These are phyloP conservation scores for Jasminum sambac DNA, from an alignment of 257 asterid species.

Conservation along the genomic window DNA sequence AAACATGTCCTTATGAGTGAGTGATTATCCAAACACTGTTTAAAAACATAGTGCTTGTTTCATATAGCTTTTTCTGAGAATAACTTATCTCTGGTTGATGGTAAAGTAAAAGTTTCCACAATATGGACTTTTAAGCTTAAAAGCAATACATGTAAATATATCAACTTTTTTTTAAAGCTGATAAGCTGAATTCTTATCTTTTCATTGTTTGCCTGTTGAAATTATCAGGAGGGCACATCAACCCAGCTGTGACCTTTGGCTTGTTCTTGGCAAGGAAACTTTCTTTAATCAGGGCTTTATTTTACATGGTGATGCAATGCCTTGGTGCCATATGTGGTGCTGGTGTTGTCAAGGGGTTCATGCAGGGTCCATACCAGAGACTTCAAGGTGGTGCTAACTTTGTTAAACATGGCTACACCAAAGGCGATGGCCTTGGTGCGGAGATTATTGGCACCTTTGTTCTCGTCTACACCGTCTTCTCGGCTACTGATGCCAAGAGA, in stretches of 20 bases:
- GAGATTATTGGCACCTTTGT: no score
- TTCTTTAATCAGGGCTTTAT: conserved; percentile 56
- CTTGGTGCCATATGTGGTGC: conserved; percentile 77
- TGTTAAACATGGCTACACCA: conserved; percentile 62
- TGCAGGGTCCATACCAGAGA: conserved; percentile 45
- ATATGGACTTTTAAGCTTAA: neutral
- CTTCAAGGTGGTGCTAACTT: conserved; percentile 58
- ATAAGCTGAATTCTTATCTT: neutral
- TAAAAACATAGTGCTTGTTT: no score
- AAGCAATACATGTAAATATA: neutral
- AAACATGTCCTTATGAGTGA: neutral
- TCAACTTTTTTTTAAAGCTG: no score
- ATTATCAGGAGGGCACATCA: conserved; percentile 80
- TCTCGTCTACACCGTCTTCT: no score
- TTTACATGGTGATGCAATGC: conserved; percentile 72
- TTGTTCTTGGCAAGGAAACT: conserved; percentile 67
- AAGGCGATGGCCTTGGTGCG: conserved; percentile 66
- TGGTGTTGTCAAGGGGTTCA: conserved; percentile 69
- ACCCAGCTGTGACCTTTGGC: conserved; percentile 71
- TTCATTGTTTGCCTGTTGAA: conserved; percentile 4
- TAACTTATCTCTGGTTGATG: neutral
- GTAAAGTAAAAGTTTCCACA: neutral
- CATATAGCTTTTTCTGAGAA: no score
- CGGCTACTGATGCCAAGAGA: conserved; percentile 83
- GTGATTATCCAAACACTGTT: neutral